A percentile compares a stretch with the other conserved stretches of the same genome.
These are phyloP conservation scores for Tricholoma sp. DNA, from an alignment of 768 basidiomycete species.

Conservation along the genomic window DNA sequence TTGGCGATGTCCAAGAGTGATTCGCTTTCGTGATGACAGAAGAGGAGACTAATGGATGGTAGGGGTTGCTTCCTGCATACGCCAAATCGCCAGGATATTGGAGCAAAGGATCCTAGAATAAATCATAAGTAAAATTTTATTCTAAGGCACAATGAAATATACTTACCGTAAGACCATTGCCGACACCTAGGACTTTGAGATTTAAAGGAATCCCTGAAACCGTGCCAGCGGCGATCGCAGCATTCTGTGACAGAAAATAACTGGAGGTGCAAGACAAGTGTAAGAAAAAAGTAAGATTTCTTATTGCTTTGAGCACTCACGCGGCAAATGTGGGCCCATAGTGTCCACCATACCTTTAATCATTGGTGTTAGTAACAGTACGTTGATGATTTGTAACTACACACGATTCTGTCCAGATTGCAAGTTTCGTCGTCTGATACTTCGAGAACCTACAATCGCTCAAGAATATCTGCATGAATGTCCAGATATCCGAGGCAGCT, in stretches of 20 bases:
- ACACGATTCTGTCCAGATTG: conserved; percentile 40
- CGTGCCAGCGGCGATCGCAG: conserved; percentile 43
- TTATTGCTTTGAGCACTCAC: conserved; percentile 14
- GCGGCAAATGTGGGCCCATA: conserved; percentile 63
- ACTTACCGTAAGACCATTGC: conserved; percentile 58
- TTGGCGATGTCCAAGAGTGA: conserved; percentile 33
- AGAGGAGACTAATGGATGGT: conserved; percentile 46
- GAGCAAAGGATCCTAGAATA: conserved; percentile 31
- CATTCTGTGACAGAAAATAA: conserved; percentile 56
- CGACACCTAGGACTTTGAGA: conserved; percentile 58
- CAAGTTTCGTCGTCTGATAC: no score
- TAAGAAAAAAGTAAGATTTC: neutral
- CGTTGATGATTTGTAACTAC: conserved; percentile 9
- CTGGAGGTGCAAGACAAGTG: conserved; percentile 15
- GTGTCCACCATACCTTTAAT: conserved; percentile 59
- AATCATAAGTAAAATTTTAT: neutral
- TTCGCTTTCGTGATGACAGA: conserved; percentile 38
- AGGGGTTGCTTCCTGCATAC: conserved; percentile 53
- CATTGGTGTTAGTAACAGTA: neutral
- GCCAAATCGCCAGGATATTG: conserved; percentile 58
- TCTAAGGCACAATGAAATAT: conserved; percentile 6
- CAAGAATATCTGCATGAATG: conserved; percentile 60
- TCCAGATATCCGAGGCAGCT: conserved; percentile 57
- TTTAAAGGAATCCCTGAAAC: conserved; percentile 46
- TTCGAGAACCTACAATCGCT: neutral